Evolutionary conservation across 352 stramenopile species (phyloP).

Genomic region (Phytophthora pseudosyringae): DNA sequence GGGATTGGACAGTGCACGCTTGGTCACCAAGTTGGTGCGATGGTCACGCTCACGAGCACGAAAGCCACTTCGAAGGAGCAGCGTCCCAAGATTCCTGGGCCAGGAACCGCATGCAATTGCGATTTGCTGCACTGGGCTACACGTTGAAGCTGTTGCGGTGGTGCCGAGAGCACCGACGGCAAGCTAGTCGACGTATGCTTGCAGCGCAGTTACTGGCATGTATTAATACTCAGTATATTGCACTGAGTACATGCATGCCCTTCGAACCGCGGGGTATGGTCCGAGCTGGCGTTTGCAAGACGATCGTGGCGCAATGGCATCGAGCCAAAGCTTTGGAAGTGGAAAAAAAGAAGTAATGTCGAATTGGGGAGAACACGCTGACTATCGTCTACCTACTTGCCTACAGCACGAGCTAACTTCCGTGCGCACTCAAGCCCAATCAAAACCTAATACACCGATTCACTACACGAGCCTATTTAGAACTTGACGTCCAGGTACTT

Average conservation of each 20-base stretch:
- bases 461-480: conserved; percentile 29
- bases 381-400: conserved; percentile 1
- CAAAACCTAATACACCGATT: conserved; percentile 30
- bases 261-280: background rate
- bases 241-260: no score
- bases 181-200: conserved; percentile 18
- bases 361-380: conserved; percentile 19
- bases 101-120: background rate
- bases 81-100: no score
- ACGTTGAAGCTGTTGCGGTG: conserved; percentile 35
- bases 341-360: conserved; percentile 10
- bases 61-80: background rate
- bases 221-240: no score
- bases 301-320: background rate
- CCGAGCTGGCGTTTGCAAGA: background rate
- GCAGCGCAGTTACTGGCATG: no score
- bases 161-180: conserved; percentile 14
- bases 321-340: background rate
- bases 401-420: conserved; percentile 15
- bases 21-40: no score
- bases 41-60: background rate
- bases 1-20: conserved; percentile 17
- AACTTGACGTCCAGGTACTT: conserved; percentile 67
- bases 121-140: conserved; percentile 3
- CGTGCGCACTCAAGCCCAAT: conserved; percentile 4